Conservation (phyloP, 2,329 filamentous ascomycete genomes). For the Aspergillus piperis region DNA sequence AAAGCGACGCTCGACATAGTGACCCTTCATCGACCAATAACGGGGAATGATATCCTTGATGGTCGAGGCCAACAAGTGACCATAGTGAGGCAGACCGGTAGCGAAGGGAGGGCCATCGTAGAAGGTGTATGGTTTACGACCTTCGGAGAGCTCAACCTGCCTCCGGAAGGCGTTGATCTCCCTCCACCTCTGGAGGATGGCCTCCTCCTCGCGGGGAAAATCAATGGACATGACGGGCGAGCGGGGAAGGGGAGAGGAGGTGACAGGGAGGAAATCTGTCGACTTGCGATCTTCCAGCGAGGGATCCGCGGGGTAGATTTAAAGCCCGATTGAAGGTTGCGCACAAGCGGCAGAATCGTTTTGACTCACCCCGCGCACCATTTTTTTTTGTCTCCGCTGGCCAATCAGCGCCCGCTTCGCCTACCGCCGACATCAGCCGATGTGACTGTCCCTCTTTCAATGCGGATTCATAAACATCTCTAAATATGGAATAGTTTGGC, state of each 20-base stretch:
- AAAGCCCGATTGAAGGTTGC: slow-evolving; percentile 14
- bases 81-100: slow-evolving; percentile 69
- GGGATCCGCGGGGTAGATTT: slow-evolving; percentile 28
- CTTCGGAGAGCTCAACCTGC: slow-evolving; percentile 82
- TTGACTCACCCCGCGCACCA: slow-evolving; percentile 21
- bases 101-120: slow-evolving; percentile 85
- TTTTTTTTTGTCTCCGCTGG: slow-evolving; percentile 14
- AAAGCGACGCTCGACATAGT: slow-evolving; percentile 86
- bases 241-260: slow-evolving; percentile 1
- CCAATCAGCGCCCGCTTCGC: slow-evolving; percentile 5
- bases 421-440: background rate
- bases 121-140: slow-evolving; percentile 84
- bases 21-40: slow-evolving; percentile 97
- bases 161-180: slow-evolving; percentile 89
- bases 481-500: too few relatives aligned
- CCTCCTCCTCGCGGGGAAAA: slow-evolving; percentile 90
- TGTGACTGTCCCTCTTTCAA: too few relatives aligned
- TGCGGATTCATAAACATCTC: too few relatives aligned
- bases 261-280: background rate
- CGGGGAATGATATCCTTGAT: slow-evolving; percentile 97
- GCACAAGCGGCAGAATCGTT: slow-evolving; percentile 11
- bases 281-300: slow-evolving; percentile 18
- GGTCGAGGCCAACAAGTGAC: slow-evolving; percentile 83
- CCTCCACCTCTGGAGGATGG: slow-evolving; percentile 80
- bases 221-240: slow-evolving; percentile 72